Evolutionary conservation across 2,329 filamentous ascomycete genomes (phyloP).

Genomic region (Fusarium sarcochroum): DNA sequence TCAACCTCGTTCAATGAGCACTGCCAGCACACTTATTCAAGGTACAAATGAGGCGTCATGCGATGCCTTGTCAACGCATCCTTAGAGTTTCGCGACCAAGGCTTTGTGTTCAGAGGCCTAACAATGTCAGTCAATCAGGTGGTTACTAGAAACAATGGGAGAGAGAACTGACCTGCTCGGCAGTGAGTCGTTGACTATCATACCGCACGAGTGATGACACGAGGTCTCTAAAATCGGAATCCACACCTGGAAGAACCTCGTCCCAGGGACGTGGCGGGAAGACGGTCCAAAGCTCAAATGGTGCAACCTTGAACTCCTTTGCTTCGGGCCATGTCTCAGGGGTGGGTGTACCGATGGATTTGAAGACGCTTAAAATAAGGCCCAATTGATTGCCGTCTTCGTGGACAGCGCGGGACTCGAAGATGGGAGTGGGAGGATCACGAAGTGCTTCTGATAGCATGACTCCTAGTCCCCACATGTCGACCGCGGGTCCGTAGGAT

Average conservation of each 20-base stretch:
- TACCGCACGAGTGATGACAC: conserved; percentile 79
- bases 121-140: conserved; percentile 18
- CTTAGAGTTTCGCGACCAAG: conserved; percentile 3
- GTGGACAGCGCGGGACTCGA: conserved; percentile 79
- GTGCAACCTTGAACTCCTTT: conserved; percentile 74
- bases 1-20: not conserved
- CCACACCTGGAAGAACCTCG: conserved; percentile 74
- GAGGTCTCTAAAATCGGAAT: conserved; percentile 72
- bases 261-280: conserved; percentile 80
- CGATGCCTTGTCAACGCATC: not conserved
- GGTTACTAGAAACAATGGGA: too few relatives aligned
- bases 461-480: conserved; percentile 91
- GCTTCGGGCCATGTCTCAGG: conserved; percentile 88
- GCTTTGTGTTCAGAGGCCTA: conserved; percentile 47
- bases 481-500: conserved; percentile 78
- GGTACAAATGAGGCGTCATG: not conserved
- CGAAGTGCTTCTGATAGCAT: conserved; percentile 83
- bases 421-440: conserved; percentile 73
- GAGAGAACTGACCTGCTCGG: conserved; percentile 59
- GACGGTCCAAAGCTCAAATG: conserved; percentile 90
- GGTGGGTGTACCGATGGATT: conserved; percentile 89
- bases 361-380: conserved; percentile 92
- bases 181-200: conserved; percentile 77
- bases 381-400: conserved; percentile 94
- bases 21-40: not conserved